Evolutionary conservation across 140 eudicot genomes (phyloP).

Genomic region (Cichorium intybus): DNA sequence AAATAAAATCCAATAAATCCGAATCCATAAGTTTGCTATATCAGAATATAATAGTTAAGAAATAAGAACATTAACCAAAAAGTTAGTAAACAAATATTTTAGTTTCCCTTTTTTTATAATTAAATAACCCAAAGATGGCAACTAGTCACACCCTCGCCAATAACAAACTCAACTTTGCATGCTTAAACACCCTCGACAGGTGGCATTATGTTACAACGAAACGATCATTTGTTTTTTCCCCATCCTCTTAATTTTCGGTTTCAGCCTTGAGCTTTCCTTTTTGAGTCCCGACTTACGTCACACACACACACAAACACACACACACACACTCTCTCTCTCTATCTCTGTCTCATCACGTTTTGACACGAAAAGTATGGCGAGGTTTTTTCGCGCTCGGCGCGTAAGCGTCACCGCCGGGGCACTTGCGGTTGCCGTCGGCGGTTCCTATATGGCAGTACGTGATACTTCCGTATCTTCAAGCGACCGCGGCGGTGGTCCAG

Average conservation of each 20-base stretch:
- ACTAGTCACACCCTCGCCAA: not conserved
- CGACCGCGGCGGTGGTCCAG: slow-evolving; percentile 40
- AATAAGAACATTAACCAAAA: no score
- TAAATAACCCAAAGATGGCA: no score
- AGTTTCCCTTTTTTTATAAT: no score
- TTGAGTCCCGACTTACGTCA: not conserved
- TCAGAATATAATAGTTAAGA: no score
- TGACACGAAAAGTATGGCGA: slow-evolving; percentile 33
- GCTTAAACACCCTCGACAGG: not conserved
- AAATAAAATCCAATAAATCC: no score
- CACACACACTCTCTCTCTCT: no score
- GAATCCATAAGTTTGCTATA: no score
- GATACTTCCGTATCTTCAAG: slow-evolving; percentile 40
- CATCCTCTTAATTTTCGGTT: not conserved
- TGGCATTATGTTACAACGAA: not conserved
- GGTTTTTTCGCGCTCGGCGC: slow-evolving; percentile 57
- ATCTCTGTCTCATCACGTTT: slow-evolving; percentile 4
- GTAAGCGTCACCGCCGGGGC: slow-evolving; percentile 52
- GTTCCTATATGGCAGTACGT: slow-evolving; percentile 47
- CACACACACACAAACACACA: no score
- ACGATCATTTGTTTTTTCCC: no score
- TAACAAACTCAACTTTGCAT: not conserved
- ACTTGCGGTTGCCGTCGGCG: slow-evolving; percentile 39
- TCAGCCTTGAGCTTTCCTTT: not conserved
- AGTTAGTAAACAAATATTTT: no score